Percentiles rank a stretch among this genome's conserved stretches.
These are phyloP conservation scores for Pneumocystis oryctolagi DNA, from an alignment of 1,139 yeast genomes.

Conservation along the genomic window DNA sequence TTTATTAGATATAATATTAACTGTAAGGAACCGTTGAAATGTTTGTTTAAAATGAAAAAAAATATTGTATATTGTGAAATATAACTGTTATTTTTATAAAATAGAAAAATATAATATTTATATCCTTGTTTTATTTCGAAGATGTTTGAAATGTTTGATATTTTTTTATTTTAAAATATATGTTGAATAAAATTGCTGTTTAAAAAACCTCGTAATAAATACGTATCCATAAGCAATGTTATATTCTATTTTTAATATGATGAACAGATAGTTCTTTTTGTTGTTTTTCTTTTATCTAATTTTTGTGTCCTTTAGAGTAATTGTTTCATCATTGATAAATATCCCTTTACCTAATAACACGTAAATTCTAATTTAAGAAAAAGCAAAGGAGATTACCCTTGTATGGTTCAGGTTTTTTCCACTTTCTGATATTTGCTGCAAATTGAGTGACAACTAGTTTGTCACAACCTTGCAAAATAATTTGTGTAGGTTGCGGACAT, in stretches of 20 bases:
- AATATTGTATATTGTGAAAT: not conserved
- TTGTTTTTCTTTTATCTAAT: not conserved
- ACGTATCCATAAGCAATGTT: not conserved
- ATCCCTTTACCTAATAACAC: conserved; percentile 38
- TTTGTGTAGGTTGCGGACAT: conserved; percentile 77
- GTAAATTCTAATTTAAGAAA: not conserved
- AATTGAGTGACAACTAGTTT: conserved; percentile 76
- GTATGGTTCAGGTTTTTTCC: conserved; percentile 94
- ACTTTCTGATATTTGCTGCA: conserved; percentile 76
- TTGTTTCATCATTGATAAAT: conserved; percentile 79
- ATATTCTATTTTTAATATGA: not conserved
- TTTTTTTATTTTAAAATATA: no score
- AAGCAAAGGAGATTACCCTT: conserved; percentile 51
- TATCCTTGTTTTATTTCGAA: no score
- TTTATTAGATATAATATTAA: no score
- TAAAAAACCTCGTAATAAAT: no score
- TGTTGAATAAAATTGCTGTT: no score
- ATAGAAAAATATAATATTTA: no score
- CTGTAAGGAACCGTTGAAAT: no score
- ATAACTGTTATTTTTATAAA: no score
- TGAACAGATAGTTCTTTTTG: not conserved
- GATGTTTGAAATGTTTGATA: no score
- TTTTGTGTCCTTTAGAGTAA: conserved; percentile 77
- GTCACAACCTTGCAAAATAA: conserved; percentile 73
- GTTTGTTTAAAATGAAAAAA: no score